phyloP scores from a whole-genome alignment of 768 basidiomycete genomes.

The Boletales sp. region DNA sequence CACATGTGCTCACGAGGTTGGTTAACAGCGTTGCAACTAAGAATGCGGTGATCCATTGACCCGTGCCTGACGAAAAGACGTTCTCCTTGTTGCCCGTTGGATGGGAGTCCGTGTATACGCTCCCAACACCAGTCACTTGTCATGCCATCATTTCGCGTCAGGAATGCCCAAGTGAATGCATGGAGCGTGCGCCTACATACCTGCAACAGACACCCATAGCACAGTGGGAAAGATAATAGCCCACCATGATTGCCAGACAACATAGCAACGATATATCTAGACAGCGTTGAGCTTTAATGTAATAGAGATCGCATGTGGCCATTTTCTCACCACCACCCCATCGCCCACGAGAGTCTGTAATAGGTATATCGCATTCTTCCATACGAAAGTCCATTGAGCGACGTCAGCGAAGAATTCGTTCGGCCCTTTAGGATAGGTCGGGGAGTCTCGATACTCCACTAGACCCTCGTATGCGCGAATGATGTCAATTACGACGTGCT shows the following conservation, averaged over 20 bases:
- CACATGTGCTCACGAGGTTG: constrained; percentile 17
- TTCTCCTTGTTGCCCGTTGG: constrained; percentile 6
- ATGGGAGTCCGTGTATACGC: constrained; percentile 13
- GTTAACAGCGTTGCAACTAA: constrained; percentile 16
- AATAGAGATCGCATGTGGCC: neutral
- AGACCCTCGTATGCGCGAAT: constrained; percentile 20
- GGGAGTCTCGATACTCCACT: constrained; percentile 13
- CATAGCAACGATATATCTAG: constrained; percentile 27
- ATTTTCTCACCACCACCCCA: constrained; percentile 13
- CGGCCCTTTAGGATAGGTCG: constrained; percentile 20
- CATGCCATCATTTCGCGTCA: neutral
- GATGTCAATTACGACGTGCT: constrained; percentile 19
- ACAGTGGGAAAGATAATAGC: constrained; percentile 18
- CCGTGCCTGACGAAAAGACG: constrained; percentile 15
- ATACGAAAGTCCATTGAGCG: constrained; percentile 26
- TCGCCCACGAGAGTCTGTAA: constrained; percentile 24
- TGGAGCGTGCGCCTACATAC: neutral
- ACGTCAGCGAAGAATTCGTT: constrained; percentile 22
- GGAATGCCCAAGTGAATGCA: too few relatives aligned
- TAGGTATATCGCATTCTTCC: constrained; percentile 19
- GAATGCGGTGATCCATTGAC: constrained; percentile 23
- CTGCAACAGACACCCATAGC: constrained; percentile 14
- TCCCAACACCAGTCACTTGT: constrained; percentile 14
- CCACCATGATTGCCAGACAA: constrained; percentile 23
- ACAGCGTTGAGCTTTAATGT: too few relatives aligned